phyloP scores from a whole-genome alignment of 208 protist genomes.

The Vickermania spadyakhi region DNA sequence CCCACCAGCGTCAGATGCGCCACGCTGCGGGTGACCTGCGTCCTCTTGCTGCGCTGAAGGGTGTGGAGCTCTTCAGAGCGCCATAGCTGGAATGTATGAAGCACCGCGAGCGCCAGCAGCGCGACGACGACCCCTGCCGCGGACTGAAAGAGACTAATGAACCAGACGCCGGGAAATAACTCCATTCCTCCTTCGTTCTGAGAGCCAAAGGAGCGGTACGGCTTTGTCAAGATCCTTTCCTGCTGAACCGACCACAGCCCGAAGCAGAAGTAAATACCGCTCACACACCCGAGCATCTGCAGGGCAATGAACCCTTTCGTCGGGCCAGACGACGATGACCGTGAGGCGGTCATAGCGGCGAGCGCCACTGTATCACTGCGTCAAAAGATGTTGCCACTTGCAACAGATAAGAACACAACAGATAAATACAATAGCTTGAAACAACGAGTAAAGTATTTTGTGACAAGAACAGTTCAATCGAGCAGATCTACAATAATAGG shows the following conservation, averaged over 20 bases:
- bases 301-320: no score
- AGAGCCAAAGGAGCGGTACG: conserved; percentile 19
- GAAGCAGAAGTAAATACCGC: conserved; percentile 79
- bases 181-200: not conserved
- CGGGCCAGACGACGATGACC: no score
- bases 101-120: not conserved
- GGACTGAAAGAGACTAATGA: not conserved
- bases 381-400: no score
- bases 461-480: no score
- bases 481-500: no score
- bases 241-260: conserved; percentile 79
- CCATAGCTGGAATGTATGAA: not conserved
- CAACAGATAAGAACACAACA: no score
- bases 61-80: not conserved
- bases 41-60: not conserved
- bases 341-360: no score
- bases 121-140: not conserved
- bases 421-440: no score
- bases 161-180: not conserved
- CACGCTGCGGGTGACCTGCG: conserved; percentile 8
- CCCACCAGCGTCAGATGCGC: conserved; percentile 38
- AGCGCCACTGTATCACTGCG: no score
- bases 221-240: conserved; percentile 63
- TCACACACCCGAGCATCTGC: conserved; percentile 53
- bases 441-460: no score